Evolutionary conservation across 225 moss, liverwort and hornwort genomes (phyloP), one percentile per base, ranked within the genome.

Genomic region (Takakia lepidozioides): DNA sequence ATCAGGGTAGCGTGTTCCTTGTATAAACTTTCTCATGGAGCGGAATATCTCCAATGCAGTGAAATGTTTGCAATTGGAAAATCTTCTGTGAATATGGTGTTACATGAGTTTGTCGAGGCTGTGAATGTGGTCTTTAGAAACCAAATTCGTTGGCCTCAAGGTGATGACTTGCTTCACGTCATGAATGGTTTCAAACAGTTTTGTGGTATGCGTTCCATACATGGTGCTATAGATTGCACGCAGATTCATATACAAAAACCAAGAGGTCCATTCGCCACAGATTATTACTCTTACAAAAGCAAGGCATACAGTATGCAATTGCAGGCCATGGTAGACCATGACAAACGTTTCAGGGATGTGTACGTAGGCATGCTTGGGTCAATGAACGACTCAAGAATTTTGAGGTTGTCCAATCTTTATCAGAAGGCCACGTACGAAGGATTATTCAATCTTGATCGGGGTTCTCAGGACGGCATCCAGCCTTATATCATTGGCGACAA

Each of bases 31-130:
- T n/a, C n/a, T n/a, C n/a, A n/a, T n/a, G n/a, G n/a, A n/a, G n/a
- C 5, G 17, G 16, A 1, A 5, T 41, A 16, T n/a, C 40, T 41
- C 40, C 5, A 14, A 14, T 41, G 40, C 16, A 14, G 5, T 14
- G 17, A 41, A 41, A 41, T 41, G 40, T 41, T 41, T 41, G n/a
- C 40, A 14, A 41, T 41, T 41, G 40, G 40, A 16, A 14, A 18
- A 14, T 41, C 40, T 14, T 14, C 1, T 10, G n/a, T 41, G 40
- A 14, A 18, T 41, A 14, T 41, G 17, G 13, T 14, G 15, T 41
- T 41, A n/a, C 5, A 1, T 14, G n/a, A 16, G 17, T 4, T 41
- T 14, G 40, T 41, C 13, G 5, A 14, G 16, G 40, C n/a, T 41
- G 40, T 41, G 13, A 16, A 16, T 41, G 40, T 14, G 17, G 40